Percentiles rank a stretch among this genome's conserved stretches.
Evolutionary conservation across 2,329 filamentous ascomycete species (phyloP).

Genomic region (Davidsoniella eucalypti): DNA sequence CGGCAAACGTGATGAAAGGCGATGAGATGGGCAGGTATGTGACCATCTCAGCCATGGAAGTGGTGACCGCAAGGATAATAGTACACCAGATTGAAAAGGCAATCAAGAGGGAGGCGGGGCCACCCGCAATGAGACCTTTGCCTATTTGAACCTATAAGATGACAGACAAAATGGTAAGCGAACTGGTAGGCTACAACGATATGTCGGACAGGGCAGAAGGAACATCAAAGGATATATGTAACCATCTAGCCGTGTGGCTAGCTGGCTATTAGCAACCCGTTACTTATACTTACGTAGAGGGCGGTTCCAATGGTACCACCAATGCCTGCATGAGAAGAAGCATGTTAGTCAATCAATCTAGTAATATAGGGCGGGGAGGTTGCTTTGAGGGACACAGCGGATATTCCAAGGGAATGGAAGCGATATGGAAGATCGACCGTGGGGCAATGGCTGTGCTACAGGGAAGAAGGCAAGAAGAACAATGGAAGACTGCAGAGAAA

Average conservation of each 20-base stretch:
- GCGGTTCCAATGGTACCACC: conserved; percentile 49
- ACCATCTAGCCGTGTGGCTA: too few species aligned
- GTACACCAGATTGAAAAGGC: conserved; percentile 46
- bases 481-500: not conserved
- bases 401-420: too few species aligned
- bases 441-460: not conserved
- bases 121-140: conserved; percentile 38
- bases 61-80: conserved; percentile 42
- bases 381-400: too few species aligned
- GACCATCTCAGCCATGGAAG: conserved; percentile 58
- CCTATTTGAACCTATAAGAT: conserved; percentile 31
- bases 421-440: not conserved
- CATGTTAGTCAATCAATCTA: not conserved
- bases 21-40: conserved; percentile 62
- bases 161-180: conserved; percentile 13
- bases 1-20: conserved; percentile 63
- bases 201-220: not conserved
- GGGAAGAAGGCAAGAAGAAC: not conserved
- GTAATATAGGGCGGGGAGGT: too few species aligned
- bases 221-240: too few species aligned
- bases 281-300: conserved; percentile 31
- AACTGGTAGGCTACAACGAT: conserved; percentile 7
- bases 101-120: conserved; percentile 39
- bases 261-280: not conserved
- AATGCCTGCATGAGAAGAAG: conserved; percentile 26